These are phyloP conservation scores for Rhododendron griersonianum DNA, from an alignment of 148 eudicot species.

Conservation along the genomic window DNA sequence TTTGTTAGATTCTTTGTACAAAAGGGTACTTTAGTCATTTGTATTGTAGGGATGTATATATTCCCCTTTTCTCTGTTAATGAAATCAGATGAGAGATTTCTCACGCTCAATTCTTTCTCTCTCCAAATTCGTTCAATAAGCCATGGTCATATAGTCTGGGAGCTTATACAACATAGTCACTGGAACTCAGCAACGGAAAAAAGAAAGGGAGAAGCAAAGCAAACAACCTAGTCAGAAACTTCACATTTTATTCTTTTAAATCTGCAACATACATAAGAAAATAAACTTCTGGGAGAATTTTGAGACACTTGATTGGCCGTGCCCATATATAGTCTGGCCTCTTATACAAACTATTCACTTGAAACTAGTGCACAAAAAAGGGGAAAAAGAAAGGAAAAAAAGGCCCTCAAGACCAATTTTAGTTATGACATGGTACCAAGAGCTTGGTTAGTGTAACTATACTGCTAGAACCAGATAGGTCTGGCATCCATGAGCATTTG, in stretches of 20 bases:
- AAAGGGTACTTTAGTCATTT: too few species aligned
- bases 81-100: too few species aligned
- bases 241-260: background rate
- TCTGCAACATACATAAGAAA: background rate
- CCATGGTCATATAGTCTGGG: background rate
- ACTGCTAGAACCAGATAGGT: slow-evolving; percentile 50
- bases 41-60: too few species aligned
- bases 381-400: background rate
- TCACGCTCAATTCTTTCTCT: too few species aligned
- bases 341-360: background rate
- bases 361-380: background rate
- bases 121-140: too few species aligned
- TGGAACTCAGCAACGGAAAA: background rate
- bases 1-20: too few species aligned
- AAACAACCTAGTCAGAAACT: background rate
- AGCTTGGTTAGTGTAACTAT: background rate
- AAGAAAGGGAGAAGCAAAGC: background rate
- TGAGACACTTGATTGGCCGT: background rate
- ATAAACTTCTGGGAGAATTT: background rate
- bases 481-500: slow-evolving; percentile 34
- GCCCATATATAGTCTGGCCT: background rate
- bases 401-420: background rate
- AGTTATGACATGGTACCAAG: background rate
- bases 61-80: too few species aligned
- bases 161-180: background rate